Conservation (phyloP, 306 rosid genomes). For the Quercus dentata region DNA sequence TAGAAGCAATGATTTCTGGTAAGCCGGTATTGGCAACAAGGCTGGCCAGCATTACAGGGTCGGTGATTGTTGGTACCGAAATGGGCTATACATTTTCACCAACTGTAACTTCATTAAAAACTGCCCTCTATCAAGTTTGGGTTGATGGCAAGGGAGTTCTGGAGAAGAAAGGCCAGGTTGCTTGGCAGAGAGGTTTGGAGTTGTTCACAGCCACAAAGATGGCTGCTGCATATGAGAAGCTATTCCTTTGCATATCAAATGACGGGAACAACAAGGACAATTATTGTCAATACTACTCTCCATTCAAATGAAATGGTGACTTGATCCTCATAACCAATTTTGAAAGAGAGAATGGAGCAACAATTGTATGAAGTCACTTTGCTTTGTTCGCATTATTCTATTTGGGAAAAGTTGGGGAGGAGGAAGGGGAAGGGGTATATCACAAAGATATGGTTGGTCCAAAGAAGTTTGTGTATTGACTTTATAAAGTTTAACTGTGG, state of each 20-base stretch:
- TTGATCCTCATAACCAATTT: neutral
- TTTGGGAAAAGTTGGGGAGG: neutral
- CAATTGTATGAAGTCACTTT: neutral
- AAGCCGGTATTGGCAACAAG: conserved; percentile 68
- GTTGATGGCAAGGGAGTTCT: conserved; percentile 40
- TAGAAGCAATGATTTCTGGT: conserved; percentile 61
- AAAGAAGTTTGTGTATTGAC: neutral
- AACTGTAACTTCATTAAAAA: conserved; percentile 49
- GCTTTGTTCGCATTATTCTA: no score
- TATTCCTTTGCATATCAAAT: conserved; percentile 64
- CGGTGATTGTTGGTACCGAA: conserved; percentile 49
- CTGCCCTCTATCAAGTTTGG: conserved; percentile 34
- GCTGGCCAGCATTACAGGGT: conserved; percentile 71
- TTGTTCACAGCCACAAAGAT: conserved; percentile 71
- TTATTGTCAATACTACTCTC: conserved; percentile 40
- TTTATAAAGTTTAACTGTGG: no score
- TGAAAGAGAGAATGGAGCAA: neutral
- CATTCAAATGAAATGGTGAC: neutral
- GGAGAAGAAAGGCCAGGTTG: conserved; percentile 50
- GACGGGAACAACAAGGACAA: conserved; percentile 19
- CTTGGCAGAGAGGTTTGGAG: conserved; percentile 57
- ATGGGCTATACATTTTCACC: conserved; percentile 74
- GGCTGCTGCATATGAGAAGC: conserved; percentile 68
- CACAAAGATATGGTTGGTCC: neutral
- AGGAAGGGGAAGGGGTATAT: neutral